Base-by-base conservation (phyloP, 257 asterid genomes). In the Solanum neorickii region DNA sequence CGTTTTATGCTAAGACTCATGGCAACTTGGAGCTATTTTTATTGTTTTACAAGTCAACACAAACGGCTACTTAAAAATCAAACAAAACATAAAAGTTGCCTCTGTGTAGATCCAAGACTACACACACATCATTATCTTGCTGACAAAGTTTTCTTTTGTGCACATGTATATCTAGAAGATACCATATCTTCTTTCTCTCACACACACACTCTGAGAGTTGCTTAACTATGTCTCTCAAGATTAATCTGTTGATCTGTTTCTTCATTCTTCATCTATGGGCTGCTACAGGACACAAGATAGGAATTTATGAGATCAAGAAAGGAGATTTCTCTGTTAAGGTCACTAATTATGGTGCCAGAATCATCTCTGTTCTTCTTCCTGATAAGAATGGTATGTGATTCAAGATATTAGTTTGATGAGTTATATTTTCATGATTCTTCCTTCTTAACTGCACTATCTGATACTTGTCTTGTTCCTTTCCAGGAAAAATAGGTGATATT, bases 311-410 rank as follows among this genome's bases (percentile, higher is more conserved):
- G 72, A 46, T 86, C 3, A 70, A 91, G 90, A 91, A 82, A 62
- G 96, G 93, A 39, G 93, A 93, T 89, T 94, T 95, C 91, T 86
- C 91, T 56, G 37, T 96, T 6, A 95, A 91, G 86, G 90, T 96
- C 82, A 94, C 98, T 0, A 92, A 96, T 83, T 94, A 84, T 86
- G 99, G 99, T 65, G 99, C 99, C 76, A 94, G 96, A 84, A 86
- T 96, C 89, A 89, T 93, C 23, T 96, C 98, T 52, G 93, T 94
- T 80, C 47, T 94, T 89, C 92, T 96, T 78, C 98, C 98, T 18
- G 98, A 96, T 89, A 93, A 92, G 82, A 69, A 95, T 66, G 99
- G 98, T 96, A 29, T 11, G 86, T 52, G 2, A 25, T 42, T 25
- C 3, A 25, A 44, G 4, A 77, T 77, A 15, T 44, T 25, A 77